Conservation (phyloP, 1,284 basidiomycete species). For the Flammula alnicola region DNA sequence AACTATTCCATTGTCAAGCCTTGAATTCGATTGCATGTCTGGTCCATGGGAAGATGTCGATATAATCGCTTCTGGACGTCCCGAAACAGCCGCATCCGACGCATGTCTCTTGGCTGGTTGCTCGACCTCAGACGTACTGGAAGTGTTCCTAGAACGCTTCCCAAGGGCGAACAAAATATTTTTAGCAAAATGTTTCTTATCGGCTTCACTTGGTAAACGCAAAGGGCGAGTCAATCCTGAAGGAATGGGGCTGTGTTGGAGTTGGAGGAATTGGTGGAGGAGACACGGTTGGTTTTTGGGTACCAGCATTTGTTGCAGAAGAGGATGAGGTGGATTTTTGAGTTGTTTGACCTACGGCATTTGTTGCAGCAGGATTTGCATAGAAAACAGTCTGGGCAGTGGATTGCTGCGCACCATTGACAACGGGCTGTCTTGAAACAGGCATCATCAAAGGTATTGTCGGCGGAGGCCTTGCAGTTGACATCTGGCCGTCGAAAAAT, state of each 20-base stretch:
- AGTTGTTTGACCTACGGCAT: not conserved
- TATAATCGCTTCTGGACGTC: no score
- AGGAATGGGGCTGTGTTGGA: not conserved
- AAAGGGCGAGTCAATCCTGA: conserved; percentile 1
- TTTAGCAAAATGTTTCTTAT: conserved; percentile 41
- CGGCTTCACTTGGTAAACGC: conserved; percentile 36
- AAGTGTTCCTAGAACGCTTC: conserved; percentile 25
- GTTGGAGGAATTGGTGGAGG: not conserved
- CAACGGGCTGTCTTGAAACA: no score
- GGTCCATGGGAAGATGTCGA: not conserved
- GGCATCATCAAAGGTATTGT: no score
- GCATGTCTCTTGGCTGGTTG: conserved; percentile 33
- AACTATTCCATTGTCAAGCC: not conserved
- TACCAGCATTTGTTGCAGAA: no score
- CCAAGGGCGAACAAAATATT: conserved; percentile 43
- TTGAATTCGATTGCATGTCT: not conserved
- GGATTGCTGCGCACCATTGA: no score
- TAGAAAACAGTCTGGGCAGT: no score
- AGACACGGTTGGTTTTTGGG: not conserved
- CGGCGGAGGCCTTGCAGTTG: no score
- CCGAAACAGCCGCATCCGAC: conserved; percentile 8
- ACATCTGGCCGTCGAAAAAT: conserved; percentile 3
- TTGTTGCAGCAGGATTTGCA: not conserved
- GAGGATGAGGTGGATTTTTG: not conserved
- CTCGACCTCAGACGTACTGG: conserved; percentile 9